Evolutionary conservation across 129 eudicot species (phyloP).

Genomic region (Solidago caesia): DNA sequence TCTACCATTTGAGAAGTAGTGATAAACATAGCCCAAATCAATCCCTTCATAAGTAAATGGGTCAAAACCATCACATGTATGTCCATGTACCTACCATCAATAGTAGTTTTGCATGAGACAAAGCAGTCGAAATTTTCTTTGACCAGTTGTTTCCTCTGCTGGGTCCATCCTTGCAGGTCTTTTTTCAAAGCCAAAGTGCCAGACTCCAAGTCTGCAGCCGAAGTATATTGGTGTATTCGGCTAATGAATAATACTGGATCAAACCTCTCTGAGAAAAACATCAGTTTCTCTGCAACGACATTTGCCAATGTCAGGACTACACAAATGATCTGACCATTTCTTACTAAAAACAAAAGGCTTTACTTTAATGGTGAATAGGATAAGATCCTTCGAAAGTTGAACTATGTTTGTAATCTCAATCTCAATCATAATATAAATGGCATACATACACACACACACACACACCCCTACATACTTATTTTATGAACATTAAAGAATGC

Average conservation of each 20-base stretch:
- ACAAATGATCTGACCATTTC: neutral
- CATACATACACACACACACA: too few species aligned
- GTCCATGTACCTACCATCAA: conserved; percentile 64
- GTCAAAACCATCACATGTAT: neutral
- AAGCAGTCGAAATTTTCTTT: conserved; percentile 97
- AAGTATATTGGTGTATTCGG: conserved; percentile 75
- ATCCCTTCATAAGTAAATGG: neutral
- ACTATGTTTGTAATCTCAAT: too few species aligned
- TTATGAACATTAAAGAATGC: too few species aligned
- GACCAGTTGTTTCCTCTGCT: conserved; percentile 74
- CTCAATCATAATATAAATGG: too few species aligned
- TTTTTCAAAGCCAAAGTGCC: conserved; percentile 73
- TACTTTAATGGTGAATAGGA: too few species aligned
- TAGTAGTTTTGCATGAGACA: conserved; percentile 96
- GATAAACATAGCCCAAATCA: conserved; percentile 8
- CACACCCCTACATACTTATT: too few species aligned
- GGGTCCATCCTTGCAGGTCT: conserved; percentile 84
- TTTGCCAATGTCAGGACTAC: conserved; percentile 13
- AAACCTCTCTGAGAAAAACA: conserved; percentile 85
- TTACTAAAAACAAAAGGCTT: too few species aligned
- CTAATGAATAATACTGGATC: conserved; percentile 74
- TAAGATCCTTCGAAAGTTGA: too few species aligned
- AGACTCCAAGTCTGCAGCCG: conserved; percentile 79
- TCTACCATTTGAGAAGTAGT: neutral
- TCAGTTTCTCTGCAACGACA: conserved; percentile 62